phyloP scores from a whole-genome alignment of 345 rosid genomes.

The Corymbia maculata region DNA sequence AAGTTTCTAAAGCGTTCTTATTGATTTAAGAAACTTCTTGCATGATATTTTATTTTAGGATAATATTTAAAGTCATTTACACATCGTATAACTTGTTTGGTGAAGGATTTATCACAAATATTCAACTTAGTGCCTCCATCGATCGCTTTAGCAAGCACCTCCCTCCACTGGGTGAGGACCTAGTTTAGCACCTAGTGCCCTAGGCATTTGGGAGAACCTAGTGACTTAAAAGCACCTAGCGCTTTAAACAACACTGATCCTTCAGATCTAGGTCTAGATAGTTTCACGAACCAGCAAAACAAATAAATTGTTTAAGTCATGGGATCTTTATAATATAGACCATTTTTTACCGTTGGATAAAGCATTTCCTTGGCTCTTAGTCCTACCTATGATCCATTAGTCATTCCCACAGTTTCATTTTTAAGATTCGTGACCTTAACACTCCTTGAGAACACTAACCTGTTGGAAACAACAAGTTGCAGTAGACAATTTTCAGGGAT shows the following conservation, averaged over 20 bases:
- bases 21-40: not conserved
- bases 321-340: not conserved
- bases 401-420: not conserved
- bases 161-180: not conserved
- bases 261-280: not conserved
- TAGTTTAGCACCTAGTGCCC: not conserved
- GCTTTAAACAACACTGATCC: not conserved
- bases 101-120: not conserved
- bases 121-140: not conserved
- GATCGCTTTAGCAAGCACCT: not conserved
- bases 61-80: not conserved
- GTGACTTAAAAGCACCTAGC: not conserved
- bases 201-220: not conserved
- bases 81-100: not conserved
- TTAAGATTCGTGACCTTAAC: not conserved
- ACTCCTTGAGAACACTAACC: not conserved
- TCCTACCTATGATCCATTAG: not conserved
- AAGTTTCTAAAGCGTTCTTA: not conserved
- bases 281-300: not conserved
- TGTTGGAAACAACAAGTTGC: not conserved
- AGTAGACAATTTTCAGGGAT: not conserved
- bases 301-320: not conserved
- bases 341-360: not conserved
- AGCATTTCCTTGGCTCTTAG: not conserved
- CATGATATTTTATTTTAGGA: not conserved